phyloP scores from a whole-genome alignment of 148 eudicot species.

The Heliamphora exappendiculata region DNA sequence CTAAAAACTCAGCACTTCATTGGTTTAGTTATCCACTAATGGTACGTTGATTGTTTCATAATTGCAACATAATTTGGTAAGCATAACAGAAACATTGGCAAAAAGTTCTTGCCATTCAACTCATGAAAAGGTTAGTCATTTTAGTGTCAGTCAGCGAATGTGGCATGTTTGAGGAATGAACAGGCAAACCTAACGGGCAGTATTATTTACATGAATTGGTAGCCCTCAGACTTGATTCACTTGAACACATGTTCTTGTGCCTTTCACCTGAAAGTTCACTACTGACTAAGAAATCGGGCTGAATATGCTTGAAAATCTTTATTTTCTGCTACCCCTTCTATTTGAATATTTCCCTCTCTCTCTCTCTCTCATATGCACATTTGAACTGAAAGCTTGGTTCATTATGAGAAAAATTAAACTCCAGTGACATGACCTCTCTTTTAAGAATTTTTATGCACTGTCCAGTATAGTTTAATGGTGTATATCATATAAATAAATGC shows the following conservation, averaged over 20 bases:
- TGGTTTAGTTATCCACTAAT: not conserved
- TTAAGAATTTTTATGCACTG: not conserved
- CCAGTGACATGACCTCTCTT: not conserved
- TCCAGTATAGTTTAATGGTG: not conserved
- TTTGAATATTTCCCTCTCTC: not conserved
- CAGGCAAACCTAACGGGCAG: not conserved
- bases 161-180: not conserved
- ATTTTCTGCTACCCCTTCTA: no score
- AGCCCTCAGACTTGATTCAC: not conserved
- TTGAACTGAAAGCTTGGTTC: not conserved
- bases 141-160: not conserved
- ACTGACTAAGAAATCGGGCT: not conserved
- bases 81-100: not conserved
- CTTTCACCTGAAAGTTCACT: not conserved
- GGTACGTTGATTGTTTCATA: not conserved
- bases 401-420: not conserved
- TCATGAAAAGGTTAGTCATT: not conserved
- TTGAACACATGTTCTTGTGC: not conserved
- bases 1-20: not conserved
- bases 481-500: slow-evolving; percentile 16
- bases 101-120: not conserved
- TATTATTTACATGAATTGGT: not conserved
- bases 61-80: not conserved
- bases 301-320: not conserved
- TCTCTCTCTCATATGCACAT: not conserved